Conservation (phyloP, 2,329 filamentous ascomycete species). For the Coleophoma crateriformis region DNA sequence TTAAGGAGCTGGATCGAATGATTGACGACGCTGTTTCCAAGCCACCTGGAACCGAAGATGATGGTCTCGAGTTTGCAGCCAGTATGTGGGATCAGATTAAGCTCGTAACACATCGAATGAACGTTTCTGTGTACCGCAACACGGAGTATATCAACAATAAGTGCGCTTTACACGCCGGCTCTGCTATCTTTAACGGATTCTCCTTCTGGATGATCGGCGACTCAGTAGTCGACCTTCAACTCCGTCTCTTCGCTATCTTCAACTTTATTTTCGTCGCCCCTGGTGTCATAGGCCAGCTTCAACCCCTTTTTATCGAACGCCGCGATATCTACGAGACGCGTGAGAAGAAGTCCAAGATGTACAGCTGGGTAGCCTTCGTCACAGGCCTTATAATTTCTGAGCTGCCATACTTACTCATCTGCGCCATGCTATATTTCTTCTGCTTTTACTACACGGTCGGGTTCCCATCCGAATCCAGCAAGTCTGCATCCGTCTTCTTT, state of each 20-base stretch:
- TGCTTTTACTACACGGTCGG: constrained; percentile 57
- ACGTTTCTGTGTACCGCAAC: constrained; percentile 57
- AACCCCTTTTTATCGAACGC: constrained; percentile 51
- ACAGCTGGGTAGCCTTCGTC: constrained; percentile 54
- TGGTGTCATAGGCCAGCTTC: constrained; percentile 51
- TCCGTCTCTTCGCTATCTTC: constrained; percentile 54
- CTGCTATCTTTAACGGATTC: constrained; percentile 55
- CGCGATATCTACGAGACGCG: constrained; percentile 52
- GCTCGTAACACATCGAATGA: constrained; percentile 20
- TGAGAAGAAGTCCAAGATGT: constrained; percentile 57
- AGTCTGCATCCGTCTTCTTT: constrained; percentile 47
- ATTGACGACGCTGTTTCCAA: constrained; percentile 39
- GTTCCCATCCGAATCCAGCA: constrained; percentile 35
- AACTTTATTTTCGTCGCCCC: constrained; percentile 59
- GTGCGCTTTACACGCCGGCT: constrained; percentile 44
- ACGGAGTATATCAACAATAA: constrained; percentile 47
- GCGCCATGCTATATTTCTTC: constrained; percentile 37
- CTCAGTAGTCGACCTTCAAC: constrained; percentile 43
- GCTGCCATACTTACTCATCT: constrained; percentile 38
- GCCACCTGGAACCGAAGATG: constrained; percentile 27
- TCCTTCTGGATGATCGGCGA: constrained; percentile 55
- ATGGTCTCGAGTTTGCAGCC: constrained; percentile 46
- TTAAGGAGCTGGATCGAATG: constrained; percentile 54
- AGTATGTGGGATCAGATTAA: constrained; percentile 38
- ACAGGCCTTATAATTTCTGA: constrained; percentile 44